Evolutionary conservation across 2,329 filamentous ascomycete species (phyloP).

Genomic region (Epichloe glyceriae): DNA sequence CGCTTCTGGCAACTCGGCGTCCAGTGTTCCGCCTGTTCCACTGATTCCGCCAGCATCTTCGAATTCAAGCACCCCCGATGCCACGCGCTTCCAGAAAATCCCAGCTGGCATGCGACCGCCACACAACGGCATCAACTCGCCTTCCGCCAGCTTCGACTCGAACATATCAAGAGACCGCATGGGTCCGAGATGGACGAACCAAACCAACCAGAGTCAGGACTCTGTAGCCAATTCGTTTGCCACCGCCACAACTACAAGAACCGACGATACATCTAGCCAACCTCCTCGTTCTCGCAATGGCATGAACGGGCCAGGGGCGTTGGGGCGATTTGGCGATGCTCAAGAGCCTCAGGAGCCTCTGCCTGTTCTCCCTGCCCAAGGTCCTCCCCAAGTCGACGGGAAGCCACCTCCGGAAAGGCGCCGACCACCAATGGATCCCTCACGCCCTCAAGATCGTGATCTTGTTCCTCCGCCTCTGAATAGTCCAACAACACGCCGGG

Average conservation of each 20-base stretch:
- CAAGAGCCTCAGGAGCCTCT: conserved; percentile 9
- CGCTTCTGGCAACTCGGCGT: conserved; percentile 8
- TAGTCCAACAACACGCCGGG: conserved; percentile 34
- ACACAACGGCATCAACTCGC: conserved; percentile 32
- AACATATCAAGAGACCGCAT: conserved; percentile 24
- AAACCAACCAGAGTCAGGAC: conserved; percentile 44
- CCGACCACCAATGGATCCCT: conserved; percentile 52
- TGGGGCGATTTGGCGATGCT: conserved; percentile 22
- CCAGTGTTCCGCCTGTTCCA: conserved; percentile 6
- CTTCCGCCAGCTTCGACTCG: conserved; percentile 39
- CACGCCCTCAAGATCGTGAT: conserved; percentile 40
- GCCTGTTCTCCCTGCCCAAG: background rate
- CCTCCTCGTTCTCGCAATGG: conserved; percentile 42
- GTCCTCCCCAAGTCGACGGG: conserved; percentile 16
- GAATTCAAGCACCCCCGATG: conserved; percentile 12
- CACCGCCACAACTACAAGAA: conserved; percentile 21
- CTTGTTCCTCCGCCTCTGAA: conserved; percentile 46
- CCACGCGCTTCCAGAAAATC: conserved; percentile 16
- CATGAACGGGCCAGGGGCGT: conserved; percentile 24
- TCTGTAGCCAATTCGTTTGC: conserved; percentile 36
- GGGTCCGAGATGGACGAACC: conserved; percentile 33
- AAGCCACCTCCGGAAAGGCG: conserved; percentile 48
- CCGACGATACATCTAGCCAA: conserved; percentile 38
- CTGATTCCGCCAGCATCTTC: conserved; percentile 9
- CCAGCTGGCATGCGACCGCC: conserved; percentile 19